phyloP scores from a whole-genome alignment of 164 flowering plant genomes.

The Brasenia schreberi region DNA sequence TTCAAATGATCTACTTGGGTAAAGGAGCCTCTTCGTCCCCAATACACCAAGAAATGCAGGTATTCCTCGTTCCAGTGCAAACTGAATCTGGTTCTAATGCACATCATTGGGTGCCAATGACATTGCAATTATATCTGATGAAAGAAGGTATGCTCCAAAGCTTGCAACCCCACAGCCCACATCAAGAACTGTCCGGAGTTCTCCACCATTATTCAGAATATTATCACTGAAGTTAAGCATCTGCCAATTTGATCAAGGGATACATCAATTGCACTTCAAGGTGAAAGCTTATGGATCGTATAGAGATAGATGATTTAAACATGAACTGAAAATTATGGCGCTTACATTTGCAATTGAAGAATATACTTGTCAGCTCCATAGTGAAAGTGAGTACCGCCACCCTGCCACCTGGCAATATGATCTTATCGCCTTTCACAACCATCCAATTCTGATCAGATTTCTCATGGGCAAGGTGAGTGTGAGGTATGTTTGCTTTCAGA shows the following conservation, averaged over 20 bases:
- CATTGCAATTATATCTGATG: constrained; percentile 63
- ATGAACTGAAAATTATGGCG: too few relatives aligned
- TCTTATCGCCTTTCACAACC: constrained; percentile 86
- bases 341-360: constrained; percentile 70
- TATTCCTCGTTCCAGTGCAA: constrained; percentile 89
- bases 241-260: constrained; percentile 21
- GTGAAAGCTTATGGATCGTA: too few relatives aligned
- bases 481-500: constrained; percentile 91
- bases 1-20: constrained; percentile 95
- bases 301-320: too few relatives aligned
- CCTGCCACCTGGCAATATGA: constrained; percentile 94
- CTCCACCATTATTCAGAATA: constrained; percentile 61
- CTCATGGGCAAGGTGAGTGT: constrained; percentile 86
- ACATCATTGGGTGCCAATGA: constrained; percentile 93
- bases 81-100: constrained; percentile 89
- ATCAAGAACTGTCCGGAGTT: constrained; percentile 67
- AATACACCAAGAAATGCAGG: constrained; percentile 91
- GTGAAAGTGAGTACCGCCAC: constrained; percentile 92
- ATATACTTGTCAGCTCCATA: constrained; percentile 89
- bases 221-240: constrained; percentile 68
- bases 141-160: constrained; percentile 81
- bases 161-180: constrained; percentile 97
- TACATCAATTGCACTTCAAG: too few relatives aligned
- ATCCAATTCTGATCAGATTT: constrained; percentile 96
- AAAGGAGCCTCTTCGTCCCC: constrained; percentile 84